phyloP scores from a whole-genome alignment of 805 yeast genomes.

The Saturnispora hagleri region DNA sequence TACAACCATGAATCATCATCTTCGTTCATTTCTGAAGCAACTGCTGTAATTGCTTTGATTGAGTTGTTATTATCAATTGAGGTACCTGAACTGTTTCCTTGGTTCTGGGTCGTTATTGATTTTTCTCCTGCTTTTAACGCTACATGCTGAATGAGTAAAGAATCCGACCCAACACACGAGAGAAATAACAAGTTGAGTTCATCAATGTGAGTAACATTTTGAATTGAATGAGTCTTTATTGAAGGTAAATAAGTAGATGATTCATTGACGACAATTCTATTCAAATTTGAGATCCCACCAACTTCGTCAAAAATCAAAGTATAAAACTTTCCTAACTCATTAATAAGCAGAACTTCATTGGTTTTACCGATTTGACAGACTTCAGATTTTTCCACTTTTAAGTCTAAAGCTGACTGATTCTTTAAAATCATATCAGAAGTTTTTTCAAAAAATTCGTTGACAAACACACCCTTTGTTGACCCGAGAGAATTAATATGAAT shows the following conservation, averaged over 20 bases:
- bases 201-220: constrained; percentile 31
- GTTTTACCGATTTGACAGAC: constrained; percentile 26
- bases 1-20: constrained; percentile 40
- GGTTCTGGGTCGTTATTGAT: neutral
- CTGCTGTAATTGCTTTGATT: neutral
- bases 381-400: constrained; percentile 47
- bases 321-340: constrained; percentile 36
- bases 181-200: constrained; percentile 43
- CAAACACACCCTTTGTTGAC: constrained; percentile 49
- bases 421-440: constrained; percentile 32
- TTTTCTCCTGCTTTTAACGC: constrained; percentile 5
- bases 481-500: constrained; percentile 77
- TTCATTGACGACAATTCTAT: constrained; percentile 17
- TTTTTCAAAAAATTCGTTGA: constrained; percentile 43
- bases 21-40: constrained; percentile 18
- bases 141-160: constrained; percentile 37
- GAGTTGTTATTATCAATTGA: neutral
- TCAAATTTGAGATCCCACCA: constrained; percentile 29
- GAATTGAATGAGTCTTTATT: constrained; percentile 28
- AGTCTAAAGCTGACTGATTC: constrained; percentile 42
- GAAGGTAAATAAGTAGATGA: constrained; percentile 15
- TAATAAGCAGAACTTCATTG: constrained; percentile 31
- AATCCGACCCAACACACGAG: constrained; percentile 52
- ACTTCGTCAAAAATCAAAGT: constrained; percentile 26
- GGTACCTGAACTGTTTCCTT: neutral